A percentile compares a stretch with the other conserved stretches of the same genome.
Evolutionary conservation across 495 filamentous ascomycete species (phyloP).

Genomic region (Penicillium daleae): DNA sequence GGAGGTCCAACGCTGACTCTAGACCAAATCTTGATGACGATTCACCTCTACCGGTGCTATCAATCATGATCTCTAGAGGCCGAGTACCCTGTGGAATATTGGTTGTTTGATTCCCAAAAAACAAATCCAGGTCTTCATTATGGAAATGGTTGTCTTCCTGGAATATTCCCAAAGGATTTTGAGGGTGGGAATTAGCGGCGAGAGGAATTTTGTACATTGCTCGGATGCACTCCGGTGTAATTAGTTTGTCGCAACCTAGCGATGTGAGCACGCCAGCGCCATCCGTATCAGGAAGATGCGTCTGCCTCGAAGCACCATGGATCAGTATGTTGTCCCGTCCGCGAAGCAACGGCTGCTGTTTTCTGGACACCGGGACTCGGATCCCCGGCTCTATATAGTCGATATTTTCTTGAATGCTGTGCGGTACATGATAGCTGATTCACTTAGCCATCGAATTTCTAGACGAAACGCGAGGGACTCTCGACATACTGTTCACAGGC

Average conservation of each 20-base stretch:
- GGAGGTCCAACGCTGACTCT: constrained; percentile 1
- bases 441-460: background rate
- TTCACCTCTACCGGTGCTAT: background rate
- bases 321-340: constrained; percentile 1
- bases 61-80: background rate
- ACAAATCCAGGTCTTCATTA: constrained; percentile 1
- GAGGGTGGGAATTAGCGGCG: background rate
- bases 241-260: background rate
- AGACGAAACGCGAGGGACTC: background rate
- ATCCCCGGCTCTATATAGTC: background rate
- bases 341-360: background rate
- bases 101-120: constrained; percentile 2
- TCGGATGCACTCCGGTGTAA: background rate
- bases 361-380: background rate
- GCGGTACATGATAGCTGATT: background rate
- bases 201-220: constrained; percentile 1
- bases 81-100: constrained; percentile 4
- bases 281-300: constrained; percentile 1
- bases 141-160: constrained; percentile 7
- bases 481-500: constrained; percentile 1
- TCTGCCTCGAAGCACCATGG: background rate
- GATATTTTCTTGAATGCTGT: background rate
- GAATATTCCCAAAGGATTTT: constrained; percentile 2
- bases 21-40: constrained; percentile 3
- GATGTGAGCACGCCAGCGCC: background rate